These are phyloP conservation scores for Aspergillus sp. DNA, from an alignment of 2,329 filamentous ascomycete genomes.

Conservation along the genomic window DNA sequence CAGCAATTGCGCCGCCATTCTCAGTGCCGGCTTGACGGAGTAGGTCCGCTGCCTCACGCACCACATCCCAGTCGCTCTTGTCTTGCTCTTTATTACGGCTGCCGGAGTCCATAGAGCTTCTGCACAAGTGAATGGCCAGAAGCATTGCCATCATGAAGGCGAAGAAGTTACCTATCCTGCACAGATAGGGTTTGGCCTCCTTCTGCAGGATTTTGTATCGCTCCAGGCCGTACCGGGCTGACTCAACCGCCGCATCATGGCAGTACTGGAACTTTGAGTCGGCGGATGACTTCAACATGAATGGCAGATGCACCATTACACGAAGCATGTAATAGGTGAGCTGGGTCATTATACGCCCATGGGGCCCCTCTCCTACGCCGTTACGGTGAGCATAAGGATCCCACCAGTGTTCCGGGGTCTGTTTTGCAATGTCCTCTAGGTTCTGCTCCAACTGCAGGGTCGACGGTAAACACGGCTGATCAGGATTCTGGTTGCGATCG, in stretches of 20 bases:
- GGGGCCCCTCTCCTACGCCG: slow-evolving; percentile 17
- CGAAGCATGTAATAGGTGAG: slow-evolving; percentile 33
- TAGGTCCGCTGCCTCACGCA: slow-evolving; percentile 23
- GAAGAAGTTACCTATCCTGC: slow-evolving; percentile 42
- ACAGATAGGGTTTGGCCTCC: slow-evolving; percentile 26
- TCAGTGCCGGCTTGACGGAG: slow-evolving; percentile 24
- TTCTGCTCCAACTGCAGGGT: slow-evolving; percentile 36
- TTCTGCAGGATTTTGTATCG: slow-evolving; percentile 30
- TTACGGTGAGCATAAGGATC: slow-evolving; percentile 12
- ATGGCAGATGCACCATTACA: slow-evolving; percentile 39
- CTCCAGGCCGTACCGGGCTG: slow-evolving; percentile 32
- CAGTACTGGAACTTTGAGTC: slow-evolving; percentile 33
- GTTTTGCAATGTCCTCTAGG: slow-evolving; percentile 22
- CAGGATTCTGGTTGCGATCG: slow-evolving; percentile 33
- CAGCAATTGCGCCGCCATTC: slow-evolving; percentile 34
- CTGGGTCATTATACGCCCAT: slow-evolving; percentile 26
- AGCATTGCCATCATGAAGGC: slow-evolving; percentile 40
- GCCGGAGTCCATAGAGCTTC: slow-evolving; percentile 18
- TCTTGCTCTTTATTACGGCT: slow-evolving; percentile 10
- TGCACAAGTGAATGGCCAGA: slow-evolving; percentile 35
- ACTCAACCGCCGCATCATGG: slow-evolving; percentile 31
- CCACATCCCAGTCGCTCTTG: slow-evolving; percentile 18
- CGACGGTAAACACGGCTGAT: slow-evolving; percentile 25
- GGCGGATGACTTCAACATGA: slow-evolving; percentile 32
- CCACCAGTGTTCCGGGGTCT: slow-evolving; percentile 24